These are phyloP conservation scores for Tolypocladium inflatum DNA, from an alignment of 2,329 filamentous ascomycete genomes.

Conservation along the genomic window DNA sequence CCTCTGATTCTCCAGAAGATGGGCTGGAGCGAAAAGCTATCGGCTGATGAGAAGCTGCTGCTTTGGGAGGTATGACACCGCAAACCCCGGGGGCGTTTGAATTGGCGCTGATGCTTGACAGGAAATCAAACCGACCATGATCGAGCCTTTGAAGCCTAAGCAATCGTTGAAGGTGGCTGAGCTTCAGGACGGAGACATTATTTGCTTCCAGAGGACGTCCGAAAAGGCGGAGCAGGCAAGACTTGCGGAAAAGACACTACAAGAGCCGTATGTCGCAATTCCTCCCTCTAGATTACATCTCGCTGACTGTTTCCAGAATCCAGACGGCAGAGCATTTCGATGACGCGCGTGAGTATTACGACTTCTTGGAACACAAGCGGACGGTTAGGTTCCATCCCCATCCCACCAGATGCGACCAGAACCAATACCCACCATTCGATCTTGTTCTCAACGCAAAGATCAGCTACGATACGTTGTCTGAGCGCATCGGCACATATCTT, in stretches of 20 bases:
- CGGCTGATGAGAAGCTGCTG: constrained; percentile 49
- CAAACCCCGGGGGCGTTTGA: not conserved
- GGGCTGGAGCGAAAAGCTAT: constrained; percentile 72
- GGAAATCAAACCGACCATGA: constrained; percentile 98
- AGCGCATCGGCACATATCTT: constrained; percentile 72
- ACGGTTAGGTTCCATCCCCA: constrained; percentile 69
- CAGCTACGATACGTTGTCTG: constrained; percentile 76
- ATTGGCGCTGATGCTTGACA: constrained; percentile 12
- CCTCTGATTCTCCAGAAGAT: constrained; percentile 72
- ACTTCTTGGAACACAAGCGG: constrained; percentile 81
- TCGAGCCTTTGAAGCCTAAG: constrained; percentile 87
- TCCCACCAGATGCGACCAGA: constrained; percentile 42
- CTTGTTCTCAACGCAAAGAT: constrained; percentile 80
- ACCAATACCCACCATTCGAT: constrained; percentile 58
- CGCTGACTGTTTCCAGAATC: constrained; percentile 5
- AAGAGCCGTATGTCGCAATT: constrained; percentile 19
- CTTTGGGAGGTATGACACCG: constrained; percentile 59
- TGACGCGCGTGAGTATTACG: constrained; percentile 82
- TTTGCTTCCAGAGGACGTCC: constrained; percentile 73
- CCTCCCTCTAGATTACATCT: not conserved
- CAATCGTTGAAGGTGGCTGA: constrained; percentile 83
- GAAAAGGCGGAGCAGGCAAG: constrained; percentile 31
- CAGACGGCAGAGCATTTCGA: constrained; percentile 41
- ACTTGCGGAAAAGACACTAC: constrained; percentile 15
- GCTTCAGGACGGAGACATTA: constrained; percentile 92